Percentiles rank a stretch among this genome's conserved stretches.
phyloP scores from a whole-genome alignment of 1,284 basidiomycete species.

The Naganishia sp. region DNA sequence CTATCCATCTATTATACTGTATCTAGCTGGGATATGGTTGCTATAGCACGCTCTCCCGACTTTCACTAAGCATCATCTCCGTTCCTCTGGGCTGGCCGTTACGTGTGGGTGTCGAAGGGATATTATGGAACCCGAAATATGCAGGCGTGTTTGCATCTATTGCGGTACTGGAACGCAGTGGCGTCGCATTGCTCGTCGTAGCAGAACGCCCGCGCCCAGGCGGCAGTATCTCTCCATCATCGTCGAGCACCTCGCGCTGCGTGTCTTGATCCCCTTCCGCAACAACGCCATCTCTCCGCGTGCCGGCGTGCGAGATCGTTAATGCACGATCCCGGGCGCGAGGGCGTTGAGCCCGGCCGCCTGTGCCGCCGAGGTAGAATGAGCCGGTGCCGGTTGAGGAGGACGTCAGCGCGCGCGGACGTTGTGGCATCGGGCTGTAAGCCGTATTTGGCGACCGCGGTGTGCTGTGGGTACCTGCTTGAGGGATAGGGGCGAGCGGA shows the following conservation, averaged over 20 bases:
- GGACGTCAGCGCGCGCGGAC: conserved; percentile 38
- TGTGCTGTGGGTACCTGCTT: not conserved
- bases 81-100: not conserved
- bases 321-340: conserved; percentile 30
- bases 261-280: not conserved
- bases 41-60: conserved; percentile 4
- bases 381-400: conserved; percentile 38
- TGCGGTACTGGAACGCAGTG: not conserved
- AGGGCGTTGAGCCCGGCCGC: conserved; percentile 48
- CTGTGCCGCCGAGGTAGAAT: conserved; percentile 52
- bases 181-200: conserved; percentile 4
- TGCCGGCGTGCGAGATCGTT: not conserved
- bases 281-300: not conserved
- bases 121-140: not conserved
- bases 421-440: not conserved
- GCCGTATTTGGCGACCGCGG: not conserved
- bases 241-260: not conserved
- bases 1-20: no score
- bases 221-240: not conserved
- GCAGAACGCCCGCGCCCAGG: not conserved
- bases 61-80: not conserved
- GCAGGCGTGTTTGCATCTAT: not conserved
- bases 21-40: no score
- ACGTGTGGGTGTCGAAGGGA: not conserved
- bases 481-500: conserved; percentile 1